These are phyloP conservation scores for Cutaneotrichosporon sp. DNA, from an alignment of 1,284 basidiomycete species.

Conservation along the genomic window DNA sequence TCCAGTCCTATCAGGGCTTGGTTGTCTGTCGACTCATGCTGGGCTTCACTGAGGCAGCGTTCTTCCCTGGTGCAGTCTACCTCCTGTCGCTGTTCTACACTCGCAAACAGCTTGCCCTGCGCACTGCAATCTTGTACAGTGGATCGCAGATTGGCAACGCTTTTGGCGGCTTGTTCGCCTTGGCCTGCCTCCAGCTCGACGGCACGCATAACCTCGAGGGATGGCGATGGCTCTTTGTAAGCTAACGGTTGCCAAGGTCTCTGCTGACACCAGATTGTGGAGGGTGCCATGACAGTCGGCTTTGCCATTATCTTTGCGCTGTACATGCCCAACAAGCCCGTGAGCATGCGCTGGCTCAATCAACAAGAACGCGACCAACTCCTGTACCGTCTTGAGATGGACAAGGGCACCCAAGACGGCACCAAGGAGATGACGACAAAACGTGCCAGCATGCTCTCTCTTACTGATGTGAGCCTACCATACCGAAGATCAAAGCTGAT, in stretches of 20 bases:
- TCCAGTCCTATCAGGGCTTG: slow-evolving; percentile 25
- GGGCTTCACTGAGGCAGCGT: slow-evolving; percentile 35
- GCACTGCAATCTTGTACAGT: slow-evolving; percentile 31
- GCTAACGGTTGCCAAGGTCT: neutral
- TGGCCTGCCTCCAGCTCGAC: slow-evolving; percentile 26
- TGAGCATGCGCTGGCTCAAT: slow-evolving; percentile 33
- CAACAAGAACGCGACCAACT: slow-evolving; percentile 33
- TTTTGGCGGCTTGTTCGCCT: slow-evolving; percentile 34
- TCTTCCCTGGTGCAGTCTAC: slow-evolving; percentile 40
- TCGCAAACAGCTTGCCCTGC: slow-evolving; percentile 34
- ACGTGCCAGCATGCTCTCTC: slow-evolving; percentile 29
- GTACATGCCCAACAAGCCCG: slow-evolving; percentile 42
- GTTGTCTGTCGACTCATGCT: slow-evolving; percentile 27
- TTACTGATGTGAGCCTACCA: slow-evolving; percentile 21
- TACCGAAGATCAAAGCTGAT: neutral
- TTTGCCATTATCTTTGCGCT: slow-evolving; percentile 29
- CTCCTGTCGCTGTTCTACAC: slow-evolving; percentile 40
- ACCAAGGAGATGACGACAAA: slow-evolving; percentile 28
- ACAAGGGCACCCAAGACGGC: slow-evolving; percentile 31
- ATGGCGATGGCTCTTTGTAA: slow-evolving; percentile 37
- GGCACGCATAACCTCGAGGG: slow-evolving; percentile 35
- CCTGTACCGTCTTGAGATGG: slow-evolving; percentile 36
- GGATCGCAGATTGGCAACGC: slow-evolving; percentile 43
- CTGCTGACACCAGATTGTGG: slow-evolving; percentile 24
- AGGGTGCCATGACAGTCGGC: slow-evolving; percentile 28